phyloP scores from a whole-genome alignment of 306 rosid species.

The Vigna mungo region DNA sequence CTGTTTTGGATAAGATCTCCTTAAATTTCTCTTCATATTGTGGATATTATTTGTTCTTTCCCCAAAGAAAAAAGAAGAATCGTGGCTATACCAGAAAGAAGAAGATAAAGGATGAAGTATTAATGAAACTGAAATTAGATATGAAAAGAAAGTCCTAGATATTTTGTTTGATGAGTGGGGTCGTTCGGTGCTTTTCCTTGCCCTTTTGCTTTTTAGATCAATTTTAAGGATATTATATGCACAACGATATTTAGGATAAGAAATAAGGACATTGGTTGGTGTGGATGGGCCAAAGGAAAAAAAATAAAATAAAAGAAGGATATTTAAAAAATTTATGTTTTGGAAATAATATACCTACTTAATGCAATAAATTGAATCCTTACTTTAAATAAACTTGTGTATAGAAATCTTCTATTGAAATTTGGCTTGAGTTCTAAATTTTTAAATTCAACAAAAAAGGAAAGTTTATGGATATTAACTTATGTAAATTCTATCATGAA shows the following conservation, averaged over 20 bases:
- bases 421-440: too few relatives aligned
- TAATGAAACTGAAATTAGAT: background rate
- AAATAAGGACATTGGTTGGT: background rate
- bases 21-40: conserved; percentile 33
- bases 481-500: too few relatives aligned
- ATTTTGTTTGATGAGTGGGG: conserved; percentile 1
- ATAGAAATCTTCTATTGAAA: too few relatives aligned
- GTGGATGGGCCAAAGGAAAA: background rate
- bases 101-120: conserved; percentile 5
- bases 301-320: too few relatives aligned
- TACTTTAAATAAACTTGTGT: too few relatives aligned
- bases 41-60: conserved; percentile 30
- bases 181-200: background rate
- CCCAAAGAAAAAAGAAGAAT: background rate
- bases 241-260: background rate
- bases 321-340: too few relatives aligned
- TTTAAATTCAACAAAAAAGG: too few relatives aligned
- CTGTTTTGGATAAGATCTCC: conserved; percentile 16
- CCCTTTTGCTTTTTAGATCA: background rate
- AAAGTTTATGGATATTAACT: too few relatives aligned
- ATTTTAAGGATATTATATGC: background rate
- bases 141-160: background rate
- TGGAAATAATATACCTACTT: too few relatives aligned
- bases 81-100: background rate
- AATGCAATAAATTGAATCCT: too few relatives aligned